Conservation (phyloP, 345 rosid genomes). For the rapeseed (Brassica napus) region DNA sequence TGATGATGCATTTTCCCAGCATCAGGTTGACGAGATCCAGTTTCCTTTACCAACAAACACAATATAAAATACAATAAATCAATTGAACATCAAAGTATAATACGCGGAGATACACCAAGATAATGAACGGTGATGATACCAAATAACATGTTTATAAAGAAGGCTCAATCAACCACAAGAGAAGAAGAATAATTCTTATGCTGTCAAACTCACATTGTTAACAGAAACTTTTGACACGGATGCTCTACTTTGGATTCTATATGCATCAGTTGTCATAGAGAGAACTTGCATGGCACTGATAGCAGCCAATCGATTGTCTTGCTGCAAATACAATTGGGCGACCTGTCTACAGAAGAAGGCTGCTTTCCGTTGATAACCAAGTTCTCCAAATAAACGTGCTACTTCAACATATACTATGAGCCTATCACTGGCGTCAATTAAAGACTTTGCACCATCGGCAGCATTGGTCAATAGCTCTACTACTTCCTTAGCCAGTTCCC, state of each 20-base stretch:
- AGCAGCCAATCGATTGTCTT: slow-evolving; percentile 89
- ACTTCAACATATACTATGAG: slow-evolving; percentile 86
- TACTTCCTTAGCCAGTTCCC: slow-evolving; percentile 84
- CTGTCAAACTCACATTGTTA: slow-evolving; percentile 46
- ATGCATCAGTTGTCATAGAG: slow-evolving; percentile 91
- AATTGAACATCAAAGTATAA: not conserved
- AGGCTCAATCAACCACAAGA: slow-evolving; percentile 15
- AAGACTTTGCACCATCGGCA: slow-evolving; percentile 92
- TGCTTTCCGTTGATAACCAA: slow-evolving; percentile 93
- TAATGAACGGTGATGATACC: not conserved
- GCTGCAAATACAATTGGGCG: slow-evolving; percentile 92
- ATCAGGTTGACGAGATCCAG: slow-evolving; percentile 61
- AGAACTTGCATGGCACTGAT: slow-evolving; percentile 95
- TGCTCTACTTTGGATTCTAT: slow-evolving; percentile 88
- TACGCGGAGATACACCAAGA: slow-evolving; percentile 1
- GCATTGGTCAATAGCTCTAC: slow-evolving; percentile 90
- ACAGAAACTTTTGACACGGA: slow-evolving; percentile 54
- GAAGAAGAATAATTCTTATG: slow-evolving; percentile 7
- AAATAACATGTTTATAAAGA: slow-evolving; percentile 13
- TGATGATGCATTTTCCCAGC: slow-evolving; percentile 78
- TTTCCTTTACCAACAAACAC: slow-evolving; percentile 49
- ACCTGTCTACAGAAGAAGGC: slow-evolving; percentile 99
- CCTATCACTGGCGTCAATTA: slow-evolving; percentile 93
- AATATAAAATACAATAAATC: slow-evolving; percentile 11
- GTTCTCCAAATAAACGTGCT: slow-evolving; percentile 88